phyloP scores from a whole-genome alignment of 805 yeast genomes.

The Saturnispora dispora region DNA sequence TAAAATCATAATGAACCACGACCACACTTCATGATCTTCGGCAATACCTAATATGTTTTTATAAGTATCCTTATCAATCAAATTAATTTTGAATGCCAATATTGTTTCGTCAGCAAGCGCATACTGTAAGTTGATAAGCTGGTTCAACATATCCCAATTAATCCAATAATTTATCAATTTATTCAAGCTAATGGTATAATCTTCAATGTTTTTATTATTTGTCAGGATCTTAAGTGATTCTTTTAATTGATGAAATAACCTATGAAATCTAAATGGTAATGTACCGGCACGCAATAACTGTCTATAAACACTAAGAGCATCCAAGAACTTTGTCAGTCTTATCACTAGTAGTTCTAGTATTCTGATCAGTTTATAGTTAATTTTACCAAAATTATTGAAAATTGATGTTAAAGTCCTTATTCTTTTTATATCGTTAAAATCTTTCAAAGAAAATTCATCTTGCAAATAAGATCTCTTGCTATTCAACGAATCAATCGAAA shows the following conservation, averaged over 20 bases:
- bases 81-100: conserved; percentile 48
- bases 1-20: conserved; percentile 63
- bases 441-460: background rate
- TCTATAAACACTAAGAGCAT: conserved; percentile 47
- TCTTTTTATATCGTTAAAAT: background rate
- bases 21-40: conserved; percentile 46
- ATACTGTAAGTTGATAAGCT: conserved; percentile 50
- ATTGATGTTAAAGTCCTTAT: background rate
- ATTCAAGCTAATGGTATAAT: conserved; percentile 15
- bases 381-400: conserved; percentile 19
- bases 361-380: conserved; percentile 23
- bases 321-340: conserved; percentile 15
- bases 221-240: conserved; percentile 15
- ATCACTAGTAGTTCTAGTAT: conserved; percentile 6
- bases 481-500: conserved; percentile 15
- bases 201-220: conserved; percentile 6
- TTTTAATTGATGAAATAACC: conserved; percentile 28
- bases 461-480: background rate
- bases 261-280: conserved; percentile 48
- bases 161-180: conserved; percentile 27
- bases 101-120: conserved; percentile 56
- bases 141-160: conserved; percentile 40
- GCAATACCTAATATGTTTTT: conserved; percentile 30
- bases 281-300: conserved; percentile 64
- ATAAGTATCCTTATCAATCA: conserved; percentile 35